phyloP scores from a whole-genome alignment of 192 early-diverging fungal genomes.

The Cladochytrium replicatum region DNA sequence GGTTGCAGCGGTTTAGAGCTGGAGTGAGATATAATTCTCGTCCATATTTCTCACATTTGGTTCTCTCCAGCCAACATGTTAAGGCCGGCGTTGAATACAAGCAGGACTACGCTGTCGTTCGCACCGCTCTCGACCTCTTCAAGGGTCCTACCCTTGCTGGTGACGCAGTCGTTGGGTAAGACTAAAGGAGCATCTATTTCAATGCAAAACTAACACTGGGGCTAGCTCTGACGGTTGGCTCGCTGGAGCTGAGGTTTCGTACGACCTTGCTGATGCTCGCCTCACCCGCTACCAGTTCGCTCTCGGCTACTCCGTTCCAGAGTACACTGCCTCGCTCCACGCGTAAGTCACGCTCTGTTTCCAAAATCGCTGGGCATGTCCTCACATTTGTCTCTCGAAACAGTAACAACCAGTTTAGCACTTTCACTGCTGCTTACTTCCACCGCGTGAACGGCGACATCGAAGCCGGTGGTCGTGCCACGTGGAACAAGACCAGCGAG shows the following conservation, averaged over 20 bases:
- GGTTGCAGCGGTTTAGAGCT: background rate
- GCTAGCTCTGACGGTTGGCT: constrained; percentile 75
- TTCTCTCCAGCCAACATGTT: constrained; percentile 57
- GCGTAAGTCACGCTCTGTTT: constrained; percentile 54
- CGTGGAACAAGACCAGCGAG: constrained; percentile 70
- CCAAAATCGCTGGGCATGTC: no score
- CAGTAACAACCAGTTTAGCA: constrained; percentile 77
- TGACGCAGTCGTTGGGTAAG: constrained; percentile 71
- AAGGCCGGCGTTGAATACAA: constrained; percentile 87
- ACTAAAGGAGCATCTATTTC: no score
- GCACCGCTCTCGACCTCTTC: constrained; percentile 85
- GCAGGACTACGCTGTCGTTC: constrained; percentile 88
- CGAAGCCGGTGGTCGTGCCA: constrained; percentile 91
- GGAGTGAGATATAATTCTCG: background rate
- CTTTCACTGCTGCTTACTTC: constrained; percentile 91
- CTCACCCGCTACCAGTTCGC: constrained; percentile 83
- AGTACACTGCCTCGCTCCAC: constrained; percentile 83
- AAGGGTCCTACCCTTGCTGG: constrained; percentile 83
- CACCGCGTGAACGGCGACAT: constrained; percentile 85
- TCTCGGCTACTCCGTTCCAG: constrained; percentile 73
- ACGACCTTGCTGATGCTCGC: constrained; percentile 83
- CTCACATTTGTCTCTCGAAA: no score
- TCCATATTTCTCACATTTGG: background rate
- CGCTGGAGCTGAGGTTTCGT: constrained; percentile 85
- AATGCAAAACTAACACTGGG: no score